phyloP scores from a whole-genome alignment of 164 flowering plant genomes.

The Magnolia officinalis region DNA sequence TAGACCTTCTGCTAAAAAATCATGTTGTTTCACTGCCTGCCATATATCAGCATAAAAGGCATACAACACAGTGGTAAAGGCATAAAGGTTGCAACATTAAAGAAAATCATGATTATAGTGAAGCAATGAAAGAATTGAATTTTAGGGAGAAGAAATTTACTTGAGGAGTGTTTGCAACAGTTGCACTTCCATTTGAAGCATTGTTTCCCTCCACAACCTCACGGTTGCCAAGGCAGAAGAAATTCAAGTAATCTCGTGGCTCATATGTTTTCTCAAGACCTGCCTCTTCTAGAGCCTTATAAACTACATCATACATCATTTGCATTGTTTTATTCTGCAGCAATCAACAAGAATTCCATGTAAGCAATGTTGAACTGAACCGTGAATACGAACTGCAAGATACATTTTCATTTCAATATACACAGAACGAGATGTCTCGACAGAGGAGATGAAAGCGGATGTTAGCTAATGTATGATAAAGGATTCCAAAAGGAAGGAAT shows the following conservation, averaged over 20 bases:
- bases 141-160: conserved; percentile 25
- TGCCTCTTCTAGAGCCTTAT: conserved; percentile 81
- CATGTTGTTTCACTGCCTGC: too few species aligned
- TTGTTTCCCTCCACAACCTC: conserved; percentile 50
- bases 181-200: conserved; percentile 29
- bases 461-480: not conserved
- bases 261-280: conserved; percentile 72
- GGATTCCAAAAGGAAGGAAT: too few species aligned
- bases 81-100: too few species aligned
- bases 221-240: conserved; percentile 93
- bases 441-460: too few species aligned
- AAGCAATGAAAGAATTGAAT: not conserved
- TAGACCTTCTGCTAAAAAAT: too few species aligned
- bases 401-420: not conserved
- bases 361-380: not conserved
- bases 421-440: not conserved
- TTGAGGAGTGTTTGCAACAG: conserved; percentile 60
- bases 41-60: too few species aligned
- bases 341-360: conserved; percentile 7
- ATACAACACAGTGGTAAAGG: too few species aligned
- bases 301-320: conserved; percentile 96
- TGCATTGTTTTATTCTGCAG: conserved; percentile 95
- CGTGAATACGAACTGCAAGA: not conserved
- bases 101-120: not conserved
- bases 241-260: conserved; percentile 86